Evolutionary conservation across 352 stramenopile species (phyloP), one percentile per base, ranked within the genome.

Genomic region (Thalassiosira exigua): DNA sequence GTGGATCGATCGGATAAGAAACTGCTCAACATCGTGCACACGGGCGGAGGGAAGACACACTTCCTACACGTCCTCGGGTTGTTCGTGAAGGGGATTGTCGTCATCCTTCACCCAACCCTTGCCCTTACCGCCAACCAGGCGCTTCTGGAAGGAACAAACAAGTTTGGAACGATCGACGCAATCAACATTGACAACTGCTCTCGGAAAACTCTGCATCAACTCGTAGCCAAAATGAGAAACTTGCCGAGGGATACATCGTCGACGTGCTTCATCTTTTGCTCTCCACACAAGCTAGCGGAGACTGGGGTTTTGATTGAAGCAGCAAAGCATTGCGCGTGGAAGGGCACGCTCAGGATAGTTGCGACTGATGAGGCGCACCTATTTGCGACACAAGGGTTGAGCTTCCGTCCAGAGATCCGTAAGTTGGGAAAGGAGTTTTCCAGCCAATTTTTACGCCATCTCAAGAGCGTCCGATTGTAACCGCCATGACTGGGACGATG

Each of bases 351-450:
- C 4, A 12, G 48, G 9, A 4, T 71, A 1, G 30, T 60, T 7
- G 44, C 27, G 1, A 48, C 59, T 14, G 44, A 70, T 19, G 44
- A 70, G 61, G 61, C 27, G 4, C 61, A 70, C 29, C 21, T 70
- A 17, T 48, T 51, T 58, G 42, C 27, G 1, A 21, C 26, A 12
- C 60, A 70, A 22, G 44, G 36, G 14, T 14, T 44, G 36, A 14
- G 7, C 7, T 62, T 62, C 27, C 27, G 53, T 19, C 2, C 24
- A 17, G 53, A 62, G 39, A 62, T 62, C 5, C 26, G 19, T n/a
- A 39, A 44, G 53, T 29, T 62, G 27, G 3, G 2, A 11, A 29
- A 62, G 14, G 32, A 44, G 24, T 62, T 62, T 29, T 62, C 42
- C 53, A 41, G 24, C 14, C 36, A 61, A 29, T 4, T 46, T 2